Evolutionary conservation across 2,329 filamentous ascomycete species (phyloP).

Genomic region (Botryotinia narcissicola): DNA sequence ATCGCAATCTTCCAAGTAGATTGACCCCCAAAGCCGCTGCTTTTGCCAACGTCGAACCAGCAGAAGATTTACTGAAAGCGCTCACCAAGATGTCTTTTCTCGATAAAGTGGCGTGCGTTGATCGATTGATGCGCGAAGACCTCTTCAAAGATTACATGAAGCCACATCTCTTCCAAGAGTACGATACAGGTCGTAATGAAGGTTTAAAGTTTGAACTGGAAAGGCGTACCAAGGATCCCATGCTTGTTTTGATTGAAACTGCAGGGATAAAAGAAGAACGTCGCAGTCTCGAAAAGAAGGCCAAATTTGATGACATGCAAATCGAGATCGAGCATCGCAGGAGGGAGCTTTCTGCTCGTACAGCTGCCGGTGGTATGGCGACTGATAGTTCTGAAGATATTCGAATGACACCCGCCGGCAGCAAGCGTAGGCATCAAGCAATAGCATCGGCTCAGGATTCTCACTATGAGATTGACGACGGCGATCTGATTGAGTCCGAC

Average conservation of each 20-base stretch:
- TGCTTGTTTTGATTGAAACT: neutral
- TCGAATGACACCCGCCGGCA: neutral
- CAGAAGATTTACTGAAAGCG: neutral
- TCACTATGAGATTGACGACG: neutral
- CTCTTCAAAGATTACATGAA: conserved; percentile 1
- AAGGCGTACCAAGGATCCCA: neutral
- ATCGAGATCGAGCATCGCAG: neutral
- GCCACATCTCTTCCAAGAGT: neutral
- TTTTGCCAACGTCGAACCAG: neutral
- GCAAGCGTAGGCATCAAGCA: neutral
- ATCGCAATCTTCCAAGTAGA: neutral
- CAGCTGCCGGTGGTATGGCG: neutral
- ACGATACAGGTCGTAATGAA: neutral
- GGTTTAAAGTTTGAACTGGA: neutral
- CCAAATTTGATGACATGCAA: neutral
- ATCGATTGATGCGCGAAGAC: neutral
- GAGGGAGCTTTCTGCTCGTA: neutral
- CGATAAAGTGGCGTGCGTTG: neutral
- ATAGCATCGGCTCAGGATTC: neutral
- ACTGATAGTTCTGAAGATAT: neutral
- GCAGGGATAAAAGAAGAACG: neutral
- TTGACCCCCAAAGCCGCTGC: neutral
- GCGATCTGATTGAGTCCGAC: too few species aligned
- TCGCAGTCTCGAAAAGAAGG: neutral
- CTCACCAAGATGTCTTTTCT: neutral